Evolutionary conservation across 305 asterid genomes (phyloP).

Genomic region (Solanum chacoense): DNA sequence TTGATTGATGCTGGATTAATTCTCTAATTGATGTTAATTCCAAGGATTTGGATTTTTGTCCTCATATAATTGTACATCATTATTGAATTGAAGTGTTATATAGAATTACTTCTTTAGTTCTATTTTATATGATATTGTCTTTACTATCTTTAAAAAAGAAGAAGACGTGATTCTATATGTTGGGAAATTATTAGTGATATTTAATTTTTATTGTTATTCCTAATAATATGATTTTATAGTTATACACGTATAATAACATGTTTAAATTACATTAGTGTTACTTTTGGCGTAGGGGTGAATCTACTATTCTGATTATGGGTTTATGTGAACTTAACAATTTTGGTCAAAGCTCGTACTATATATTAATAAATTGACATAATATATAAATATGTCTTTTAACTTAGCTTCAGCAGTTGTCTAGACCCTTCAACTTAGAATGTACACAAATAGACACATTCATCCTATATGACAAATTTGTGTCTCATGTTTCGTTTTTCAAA

Average conservation of each 20-base stretch:
- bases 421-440: too few species aligned
- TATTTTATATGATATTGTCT: neutral
- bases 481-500: neutral
- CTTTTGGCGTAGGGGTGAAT: neutral
- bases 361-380: neutral
- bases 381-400: too few species aligned
- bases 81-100: neutral
- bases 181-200: accelerated
- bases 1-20: neutral
- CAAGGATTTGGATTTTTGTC: neutral
- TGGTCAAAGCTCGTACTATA: neutral
- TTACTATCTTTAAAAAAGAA: neutral
- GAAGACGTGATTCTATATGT: neutral
- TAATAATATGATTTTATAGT: neutral
- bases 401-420: too few species aligned
- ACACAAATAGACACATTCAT: too few species aligned
- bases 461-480: neutral
- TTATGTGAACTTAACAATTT: neutral
- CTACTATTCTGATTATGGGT: neutral
- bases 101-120: neutral
- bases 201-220: neutral
- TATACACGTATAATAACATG: neutral
- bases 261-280: neutral
- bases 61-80: neutral
- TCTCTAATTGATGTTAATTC: neutral